phyloP scores from a whole-genome alignment of 257 asterid genomes.

The Verbena officinalis region DNA sequence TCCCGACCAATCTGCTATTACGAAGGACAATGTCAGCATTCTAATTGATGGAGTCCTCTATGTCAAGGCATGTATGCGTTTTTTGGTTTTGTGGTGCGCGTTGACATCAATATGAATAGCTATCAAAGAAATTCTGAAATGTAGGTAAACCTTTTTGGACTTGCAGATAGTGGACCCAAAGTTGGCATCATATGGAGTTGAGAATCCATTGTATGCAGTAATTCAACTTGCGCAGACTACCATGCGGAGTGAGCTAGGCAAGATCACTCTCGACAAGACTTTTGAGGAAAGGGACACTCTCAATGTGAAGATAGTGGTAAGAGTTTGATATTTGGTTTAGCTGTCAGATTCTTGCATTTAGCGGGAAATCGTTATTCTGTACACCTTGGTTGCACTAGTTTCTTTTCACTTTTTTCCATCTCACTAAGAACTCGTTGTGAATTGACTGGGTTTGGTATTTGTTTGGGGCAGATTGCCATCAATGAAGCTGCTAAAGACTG shows the following conservation, averaged over 20 bases:
- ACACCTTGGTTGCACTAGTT: not conserved
- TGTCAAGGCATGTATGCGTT: conserved; percentile 53
- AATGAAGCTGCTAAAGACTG: conserved; percentile 87
- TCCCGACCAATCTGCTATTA: conserved; percentile 80
- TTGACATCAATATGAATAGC: conserved; percentile 20
- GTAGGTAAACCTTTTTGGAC: not conserved
- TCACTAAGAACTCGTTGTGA: conserved; percentile 7
- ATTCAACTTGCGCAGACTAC: conserved; percentile 95
- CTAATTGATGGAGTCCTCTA: conserved; percentile 81
- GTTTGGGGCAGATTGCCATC: conserved; percentile 63
- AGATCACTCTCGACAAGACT: conserved; percentile 94
- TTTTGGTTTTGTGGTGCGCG: not conserved
- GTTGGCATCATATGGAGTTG: conserved; percentile 95
- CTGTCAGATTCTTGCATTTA: conserved; percentile 10
- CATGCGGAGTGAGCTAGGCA: conserved; percentile 98
- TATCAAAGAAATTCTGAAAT: conserved; percentile 9
- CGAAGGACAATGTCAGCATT: conserved; percentile 91
- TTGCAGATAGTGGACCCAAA: conserved; percentile 84
- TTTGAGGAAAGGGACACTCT: conserved; percentile 92
- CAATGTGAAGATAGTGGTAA: conserved; percentile 87
- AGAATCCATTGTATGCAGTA: conserved; percentile 79
- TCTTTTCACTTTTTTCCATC: not conserved
- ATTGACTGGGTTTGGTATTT: not conserved
- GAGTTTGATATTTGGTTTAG: conserved; percentile 26
- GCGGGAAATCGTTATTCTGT: not conserved